A percentile compares a stretch with the other conserved stretches of the same genome.
Conservation (phyloP, 306 rosid species). For the Dalbergia cochinchinensis region DNA sequence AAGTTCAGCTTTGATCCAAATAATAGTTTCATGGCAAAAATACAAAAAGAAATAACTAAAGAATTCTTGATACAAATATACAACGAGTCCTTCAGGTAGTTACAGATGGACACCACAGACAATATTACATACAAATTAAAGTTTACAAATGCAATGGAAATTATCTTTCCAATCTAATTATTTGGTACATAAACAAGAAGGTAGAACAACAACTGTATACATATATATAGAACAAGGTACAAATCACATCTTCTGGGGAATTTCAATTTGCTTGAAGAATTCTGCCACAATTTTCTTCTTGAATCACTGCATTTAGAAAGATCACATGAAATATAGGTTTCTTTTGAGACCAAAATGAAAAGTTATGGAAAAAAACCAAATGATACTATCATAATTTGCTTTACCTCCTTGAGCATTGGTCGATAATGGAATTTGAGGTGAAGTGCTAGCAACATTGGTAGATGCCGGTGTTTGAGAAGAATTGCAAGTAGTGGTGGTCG, state of each 20-base stretch:
- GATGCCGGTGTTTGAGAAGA: constrained; percentile 52
- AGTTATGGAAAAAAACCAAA: not conserved
- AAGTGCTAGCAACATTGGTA: not conserved
- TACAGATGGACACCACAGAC: not conserved
- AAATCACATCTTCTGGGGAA: constrained; percentile 3
- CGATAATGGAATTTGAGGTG: constrained; percentile 42
- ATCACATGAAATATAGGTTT: constrained; percentile 14
- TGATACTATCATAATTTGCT: constrained; percentile 17
- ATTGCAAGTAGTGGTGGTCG: constrained; percentile 17
- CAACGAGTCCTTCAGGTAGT: constrained; percentile 18
- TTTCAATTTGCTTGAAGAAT: constrained; percentile 80
- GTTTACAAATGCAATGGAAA: constrained; percentile 42
- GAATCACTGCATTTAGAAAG: constrained; percentile 60
- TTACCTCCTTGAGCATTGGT: constrained; percentile 64
- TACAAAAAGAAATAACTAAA: not conserved
- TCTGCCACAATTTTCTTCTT: constrained; percentile 73
- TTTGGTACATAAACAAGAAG: constrained; percentile 32
- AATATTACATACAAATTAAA: constrained; percentile 43
- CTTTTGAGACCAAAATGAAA: not conserved
- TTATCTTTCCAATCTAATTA: constrained; percentile 43
- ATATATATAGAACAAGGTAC: constrained; percentile 25
- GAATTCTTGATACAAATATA: constrained; percentile 35
- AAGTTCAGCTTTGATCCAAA: not conserved
- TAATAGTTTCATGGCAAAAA: not conserved
- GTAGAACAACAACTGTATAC: constrained; percentile 25